Evolutionary conservation across 106 monocot species (phyloP).

Genomic region (Dendrobium catenatum): DNA sequence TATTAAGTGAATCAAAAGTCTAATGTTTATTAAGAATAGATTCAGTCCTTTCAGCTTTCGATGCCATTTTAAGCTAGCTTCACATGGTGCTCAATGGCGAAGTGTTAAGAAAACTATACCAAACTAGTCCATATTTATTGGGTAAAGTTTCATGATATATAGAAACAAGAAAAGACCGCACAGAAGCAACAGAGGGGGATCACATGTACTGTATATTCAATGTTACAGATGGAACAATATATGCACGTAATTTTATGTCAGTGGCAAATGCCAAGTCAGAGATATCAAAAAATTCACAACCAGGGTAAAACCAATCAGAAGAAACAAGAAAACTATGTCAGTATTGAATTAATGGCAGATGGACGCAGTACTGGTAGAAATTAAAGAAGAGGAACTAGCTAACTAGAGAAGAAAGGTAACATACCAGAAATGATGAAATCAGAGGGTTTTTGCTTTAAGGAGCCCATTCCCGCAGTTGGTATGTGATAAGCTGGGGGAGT

Average conservation of each 20-base stretch:
- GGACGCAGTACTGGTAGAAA: not conserved
- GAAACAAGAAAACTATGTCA: not conserved
- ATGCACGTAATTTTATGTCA: conserved; percentile 6
- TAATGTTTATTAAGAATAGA: not conserved
- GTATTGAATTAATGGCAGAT: not conserved
- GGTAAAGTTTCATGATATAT: not conserved
- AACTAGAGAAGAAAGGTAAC: not conserved
- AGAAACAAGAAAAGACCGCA: not conserved
- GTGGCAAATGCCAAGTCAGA: not conserved
- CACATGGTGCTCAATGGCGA: not conserved
- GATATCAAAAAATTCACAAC: not conserved
- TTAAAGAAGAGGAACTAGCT: too few relatives aligned
- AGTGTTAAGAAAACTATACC: not conserved
- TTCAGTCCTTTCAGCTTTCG: not conserved
- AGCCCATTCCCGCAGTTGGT: not conserved
- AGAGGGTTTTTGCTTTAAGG: not conserved
- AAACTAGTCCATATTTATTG: not conserved
- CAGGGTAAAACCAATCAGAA: not conserved
- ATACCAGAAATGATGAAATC: conserved; percentile 3
- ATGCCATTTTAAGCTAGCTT: not conserved
- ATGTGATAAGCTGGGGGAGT: not conserved
- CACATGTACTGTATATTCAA: not conserved
- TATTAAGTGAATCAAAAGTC: not conserved
- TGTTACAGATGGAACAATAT: not conserved
- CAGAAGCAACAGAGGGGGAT: not conserved